Conservation (phyloP, 345 rosid genomes). For the Moringa oleifera region DNA sequence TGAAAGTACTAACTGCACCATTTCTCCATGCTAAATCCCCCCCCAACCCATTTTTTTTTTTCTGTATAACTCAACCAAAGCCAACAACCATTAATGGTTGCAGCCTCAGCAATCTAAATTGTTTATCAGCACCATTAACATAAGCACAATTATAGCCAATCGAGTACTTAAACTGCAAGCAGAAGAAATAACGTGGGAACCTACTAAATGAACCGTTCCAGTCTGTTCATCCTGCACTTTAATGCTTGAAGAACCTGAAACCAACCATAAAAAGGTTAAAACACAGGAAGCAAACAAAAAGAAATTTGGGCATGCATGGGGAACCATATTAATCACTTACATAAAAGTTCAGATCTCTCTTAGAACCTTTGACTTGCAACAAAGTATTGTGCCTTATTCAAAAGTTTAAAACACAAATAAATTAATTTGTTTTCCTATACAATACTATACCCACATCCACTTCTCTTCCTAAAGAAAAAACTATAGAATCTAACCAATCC, state of each 20-base stretch:
- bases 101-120: slow-evolving; percentile 9
- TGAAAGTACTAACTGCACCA: slow-evolving; percentile 10
- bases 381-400: not conserved
- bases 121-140: slow-evolving; percentile 23
- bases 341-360: not conserved
- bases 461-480: no score
- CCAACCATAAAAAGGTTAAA: slow-evolving; percentile 7
- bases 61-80: not conserved
- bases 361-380: not conserved
- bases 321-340: no score
- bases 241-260: slow-evolving; percentile 92
- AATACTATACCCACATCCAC: no score
- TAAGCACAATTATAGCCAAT: slow-evolving; percentile 26
- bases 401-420: no score
- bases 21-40: slow-evolving; percentile 16
- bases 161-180: slow-evolving; percentile 29
- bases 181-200: slow-evolving; percentile 62
- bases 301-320: not conserved
- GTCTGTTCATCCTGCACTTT: slow-evolving; percentile 85
- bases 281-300: not conserved
- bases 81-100: not conserved
- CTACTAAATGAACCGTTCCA: slow-evolving; percentile 90
- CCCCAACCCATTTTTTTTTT: slow-evolving; percentile 17
- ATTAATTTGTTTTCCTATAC: no score
- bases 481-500: not conserved